Evolutionary conservation across 176 grass and related monocot species (phyloP), one percentile per base, ranked within the genome.

Genomic region (Canna indica): DNA sequence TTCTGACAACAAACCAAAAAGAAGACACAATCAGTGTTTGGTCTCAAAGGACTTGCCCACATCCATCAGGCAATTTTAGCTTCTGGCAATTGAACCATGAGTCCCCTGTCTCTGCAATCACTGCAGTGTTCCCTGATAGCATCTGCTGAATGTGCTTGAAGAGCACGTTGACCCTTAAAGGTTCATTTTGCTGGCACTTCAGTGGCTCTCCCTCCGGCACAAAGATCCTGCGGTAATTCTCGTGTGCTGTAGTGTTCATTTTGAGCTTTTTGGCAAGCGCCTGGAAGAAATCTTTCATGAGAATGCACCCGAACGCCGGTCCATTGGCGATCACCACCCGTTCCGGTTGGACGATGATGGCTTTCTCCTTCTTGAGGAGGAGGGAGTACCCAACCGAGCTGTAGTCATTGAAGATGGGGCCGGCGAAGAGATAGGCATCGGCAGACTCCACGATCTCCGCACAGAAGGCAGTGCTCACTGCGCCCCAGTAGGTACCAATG

Each of bases 11-110:
- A 54, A 54, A 25, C 17, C 17, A 20, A 1, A 20, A 54, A 54
- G 50, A 54, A 20, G 6, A 54, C 7, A 54, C 20, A n/a, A 54
- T 17, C 8, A 20, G 50, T 20, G 20, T 6, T 0, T 8, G 2
- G n/a, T n/a, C n/a, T 54, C 50, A 4, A 16, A 4, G 50, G 7
- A 5, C 50, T n/a, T 54, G n/a, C 50, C 50, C 50, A 54, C 50
- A 54, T 20, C 50, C 50, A 17, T 54, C 50, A 6, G 50, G 50
- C 50, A 54, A 8, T 25, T n/a, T 54, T 3, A 54, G 50, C 50
- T 54, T 54, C 17, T 54, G 50, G 50, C 50, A 54, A n/a, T 54
- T 54, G 50, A 54, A 54, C 50, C 50, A 54, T n/a, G 50, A 54
- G 50, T 54, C 50, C 50, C 50, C 50, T 25, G 50, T 54, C 50